Conservation (phyloP, 1,284 basidiomycete genomes). For the Gastroboletus turbinatus region DNA sequence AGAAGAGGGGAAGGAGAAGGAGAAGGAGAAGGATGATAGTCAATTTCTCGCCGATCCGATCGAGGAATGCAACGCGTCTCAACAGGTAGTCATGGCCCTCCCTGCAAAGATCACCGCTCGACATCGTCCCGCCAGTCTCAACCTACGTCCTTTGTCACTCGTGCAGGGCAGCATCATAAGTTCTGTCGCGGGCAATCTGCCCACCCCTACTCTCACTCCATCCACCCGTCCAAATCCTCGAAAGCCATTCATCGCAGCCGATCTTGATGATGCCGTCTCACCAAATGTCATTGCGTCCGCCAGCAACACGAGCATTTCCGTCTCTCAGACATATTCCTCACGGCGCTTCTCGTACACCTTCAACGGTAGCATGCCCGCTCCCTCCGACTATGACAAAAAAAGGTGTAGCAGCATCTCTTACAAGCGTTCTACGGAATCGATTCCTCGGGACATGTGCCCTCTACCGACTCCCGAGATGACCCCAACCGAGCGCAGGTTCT, state of each 20-base stretch:
- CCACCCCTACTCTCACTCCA: conserved; percentile 56
- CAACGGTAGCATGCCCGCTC: conserved; percentile 6
- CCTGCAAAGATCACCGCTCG: conserved; percentile 41
- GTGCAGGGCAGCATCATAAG: conserved; percentile 48
- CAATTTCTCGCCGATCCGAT: conserved; percentile 12
- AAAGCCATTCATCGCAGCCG: conserved; percentile 49
- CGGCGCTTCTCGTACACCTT: conserved; percentile 21
- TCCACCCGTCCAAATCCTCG: conserved; percentile 43
- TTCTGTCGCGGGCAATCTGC: conserved; percentile 41
- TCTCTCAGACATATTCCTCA: conserved; percentile 11
- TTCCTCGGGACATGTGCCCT: conserved; percentile 41
- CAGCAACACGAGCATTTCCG: conserved; percentile 9
- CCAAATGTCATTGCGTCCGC: conserved; percentile 27
- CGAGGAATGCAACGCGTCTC: conserved; percentile 10
- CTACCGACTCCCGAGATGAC: conserved; percentile 74
- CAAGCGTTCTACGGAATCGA: conserved; percentile 48
- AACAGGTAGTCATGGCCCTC: conserved; percentile 8
- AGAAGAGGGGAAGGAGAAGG: conserved; percentile 60
- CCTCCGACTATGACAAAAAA: conserved; percentile 16
- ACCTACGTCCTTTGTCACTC: conserved; percentile 69
- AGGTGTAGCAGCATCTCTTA: conserved; percentile 72
- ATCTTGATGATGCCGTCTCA: conserved; percentile 31
- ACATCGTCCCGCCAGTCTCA: conserved; percentile 62
- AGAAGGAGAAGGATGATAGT: conserved; percentile 60
- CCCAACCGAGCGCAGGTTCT: conserved; percentile 54